Evolutionary conservation across 768 basidiomycete genomes (phyloP), one percentile per base, ranked within the genome.

Genomic region (Mycena alexandri): DNA sequence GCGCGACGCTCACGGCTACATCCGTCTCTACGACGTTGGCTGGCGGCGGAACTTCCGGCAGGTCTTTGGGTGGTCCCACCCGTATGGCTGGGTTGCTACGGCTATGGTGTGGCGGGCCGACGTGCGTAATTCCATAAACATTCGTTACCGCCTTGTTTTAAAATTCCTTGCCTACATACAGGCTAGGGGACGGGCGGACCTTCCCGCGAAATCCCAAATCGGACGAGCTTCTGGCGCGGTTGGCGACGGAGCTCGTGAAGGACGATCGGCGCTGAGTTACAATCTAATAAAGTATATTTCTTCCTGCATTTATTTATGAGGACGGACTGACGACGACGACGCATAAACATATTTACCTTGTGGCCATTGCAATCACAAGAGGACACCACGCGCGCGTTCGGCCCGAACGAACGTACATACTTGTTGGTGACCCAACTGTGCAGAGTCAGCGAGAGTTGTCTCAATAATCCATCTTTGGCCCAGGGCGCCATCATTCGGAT

Each of bases 21-120:
- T 94, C 33, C 84, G 83, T 14, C 51, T 92, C 22, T 95, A 94
- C 72, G 88, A 94, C 73, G 69, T 95, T 7, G 93, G 94, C 13
- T 91, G 88, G 87, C 80, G 84, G 52, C 83, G 78, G 68, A 95
- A 95, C 69, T 89, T 90, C 85, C 79, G 74, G 19, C 90, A 93
- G 74, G 87, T 88, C 2, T 84, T 93, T 65, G 92, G 91, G 12
- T 90, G 84, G 84, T 81, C 78, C 43, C 80, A 73, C 38, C 82
- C 79, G 64, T 80, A 79, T 68, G 87, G 87, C 5, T 90, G 87
- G 87, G 62, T n/a, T 86, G 5, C 74, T 79, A 51, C 83, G 88
- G 38, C 44, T 92, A 3, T 76, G 86, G 66, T 85, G 80, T 67
- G 93, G 93, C 5, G 93, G 91, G 50, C 80, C 84, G 36, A 83